Conservation (phyloP, 805 yeast species). For the Ogataea nonfermentans region DNA sequence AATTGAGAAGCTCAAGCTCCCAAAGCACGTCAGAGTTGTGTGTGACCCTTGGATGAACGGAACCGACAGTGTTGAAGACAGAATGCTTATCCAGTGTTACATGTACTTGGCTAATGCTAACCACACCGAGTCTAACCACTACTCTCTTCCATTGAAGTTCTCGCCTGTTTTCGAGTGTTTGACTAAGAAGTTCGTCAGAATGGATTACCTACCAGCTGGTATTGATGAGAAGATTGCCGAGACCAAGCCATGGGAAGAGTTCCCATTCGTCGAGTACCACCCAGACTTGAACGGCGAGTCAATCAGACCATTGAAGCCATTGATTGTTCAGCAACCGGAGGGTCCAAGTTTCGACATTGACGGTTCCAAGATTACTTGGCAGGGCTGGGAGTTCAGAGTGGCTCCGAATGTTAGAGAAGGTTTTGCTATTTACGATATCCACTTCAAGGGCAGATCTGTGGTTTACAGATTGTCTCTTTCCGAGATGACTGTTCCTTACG, state of each 20-base stretch:
- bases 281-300: constrained; percentile 63
- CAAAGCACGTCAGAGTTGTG: constrained; percentile 50
- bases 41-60: constrained; percentile 89
- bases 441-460: constrained; percentile 72
- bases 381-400: constrained; percentile 79
- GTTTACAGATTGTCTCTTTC: constrained; percentile 71
- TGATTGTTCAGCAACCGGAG: constrained; percentile 70
- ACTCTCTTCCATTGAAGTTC: constrained; percentile 69
- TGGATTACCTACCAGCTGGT: constrained; percentile 74
- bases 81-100: constrained; percentile 69
- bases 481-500: constrained; percentile 88
- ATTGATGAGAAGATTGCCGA: constrained; percentile 55
- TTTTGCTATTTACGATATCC: constrained; percentile 66
- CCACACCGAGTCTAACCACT: constrained; percentile 72
- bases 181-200: constrained; percentile 60
- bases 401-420: constrained; percentile 76
- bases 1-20: constrained; percentile 64
- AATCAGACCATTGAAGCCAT: constrained; percentile 63
- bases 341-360: constrained; percentile 68
- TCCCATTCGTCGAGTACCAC: constrained; percentile 66
- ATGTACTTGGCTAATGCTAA: constrained; percentile 67
- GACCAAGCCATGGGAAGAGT: constrained; percentile 60
- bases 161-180: constrained; percentile 69
- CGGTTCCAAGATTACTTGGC: constrained; percentile 69
- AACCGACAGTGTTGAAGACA: constrained; percentile 56